A percentile compares a stretch with the other conserved stretches of the same genome.
phyloP scores from a whole-genome alignment of 345 rosid genomes.

The Hypericum androsaemum region DNA sequence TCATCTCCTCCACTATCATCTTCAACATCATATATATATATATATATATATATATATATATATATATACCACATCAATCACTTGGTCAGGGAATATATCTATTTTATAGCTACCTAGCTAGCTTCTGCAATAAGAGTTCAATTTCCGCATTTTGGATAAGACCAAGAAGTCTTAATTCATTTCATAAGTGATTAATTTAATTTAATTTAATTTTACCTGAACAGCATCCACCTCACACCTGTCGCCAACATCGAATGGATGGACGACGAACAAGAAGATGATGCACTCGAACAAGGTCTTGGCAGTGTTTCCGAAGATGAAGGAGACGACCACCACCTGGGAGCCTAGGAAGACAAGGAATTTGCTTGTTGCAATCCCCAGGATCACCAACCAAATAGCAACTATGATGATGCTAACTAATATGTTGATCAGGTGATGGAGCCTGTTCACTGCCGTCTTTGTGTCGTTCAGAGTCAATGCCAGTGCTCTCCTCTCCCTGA shows the following conservation, averaged over 20 bases:
- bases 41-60: background rate
- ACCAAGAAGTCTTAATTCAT: too few species aligned
- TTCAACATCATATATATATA: slow-evolving; percentile 6
- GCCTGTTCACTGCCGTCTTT: slow-evolving; percentile 86
- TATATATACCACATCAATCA: too few species aligned
- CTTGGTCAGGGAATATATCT: too few species aligned
- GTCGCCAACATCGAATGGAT: slow-evolving; percentile 95
- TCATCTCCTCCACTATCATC: slow-evolving; percentile 91
- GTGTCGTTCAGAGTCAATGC: slow-evolving; percentile 88
- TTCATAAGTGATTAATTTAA: too few species aligned
- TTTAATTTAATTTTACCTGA: too few species aligned
- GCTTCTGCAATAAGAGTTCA: too few species aligned
- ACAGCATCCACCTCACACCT: slow-evolving; percentile 76
- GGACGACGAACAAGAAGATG: slow-evolving; percentile 81
- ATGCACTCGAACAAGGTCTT: slow-evolving; percentile 77
- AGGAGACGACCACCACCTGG: slow-evolving; percentile 67
- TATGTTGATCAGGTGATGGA: slow-evolving; percentile 57
- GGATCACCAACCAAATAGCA: slow-evolving; percentile 62
- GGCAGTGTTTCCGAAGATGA: slow-evolving; percentile 86
- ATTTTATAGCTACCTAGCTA: too few species aligned
- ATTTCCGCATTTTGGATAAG: too few species aligned
- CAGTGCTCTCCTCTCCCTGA: slow-evolving; percentile 88
- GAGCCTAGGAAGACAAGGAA: slow-evolving; percentile 57
- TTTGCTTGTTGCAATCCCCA: slow-evolving; percentile 62
- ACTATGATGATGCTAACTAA: slow-evolving; percentile 33